phyloP scores from a whole-genome alignment of 371 early-diverging fungal genomes.

The Neoconidiobolus thromboides region DNA sequence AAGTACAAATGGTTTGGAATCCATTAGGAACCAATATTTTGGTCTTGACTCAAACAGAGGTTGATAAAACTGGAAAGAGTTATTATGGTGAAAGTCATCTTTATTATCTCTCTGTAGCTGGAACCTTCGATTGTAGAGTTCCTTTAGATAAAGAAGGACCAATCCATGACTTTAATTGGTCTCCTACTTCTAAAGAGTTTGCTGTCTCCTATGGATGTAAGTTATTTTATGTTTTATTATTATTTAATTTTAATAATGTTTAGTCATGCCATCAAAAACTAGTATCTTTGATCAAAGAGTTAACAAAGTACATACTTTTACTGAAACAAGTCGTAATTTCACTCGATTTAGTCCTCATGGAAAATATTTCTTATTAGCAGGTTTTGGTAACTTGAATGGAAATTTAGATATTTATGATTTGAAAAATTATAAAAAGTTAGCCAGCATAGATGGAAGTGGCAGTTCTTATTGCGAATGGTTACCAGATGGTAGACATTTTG shows the following conservation, averaged over 20 bases:
- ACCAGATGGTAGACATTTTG: constrained; percentile 75
- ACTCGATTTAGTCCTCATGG: constrained; percentile 82
- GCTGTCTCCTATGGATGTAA: constrained; percentile 78
- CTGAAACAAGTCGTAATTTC: constrained; percentile 66
- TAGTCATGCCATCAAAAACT: constrained; percentile 74
- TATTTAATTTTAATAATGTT: neutral
- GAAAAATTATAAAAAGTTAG: constrained; percentile 54
- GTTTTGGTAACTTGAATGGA: constrained; percentile 92
- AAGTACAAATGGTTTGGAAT: constrained; percentile 84
- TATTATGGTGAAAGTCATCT: constrained; percentile 95
- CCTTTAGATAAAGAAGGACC: constrained; percentile 73
- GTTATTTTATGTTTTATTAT: constrained; percentile 6
- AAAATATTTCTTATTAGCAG: constrained; percentile 62
- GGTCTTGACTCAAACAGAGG: constrained; percentile 82
- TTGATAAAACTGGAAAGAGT: constrained; percentile 82
- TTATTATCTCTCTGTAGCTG: constrained; percentile 75
- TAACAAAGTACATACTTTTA: constrained; percentile 63
- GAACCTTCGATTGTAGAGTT: constrained; percentile 85
- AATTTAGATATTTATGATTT: constrained; percentile 86
- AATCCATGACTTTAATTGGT: constrained; percentile 90
- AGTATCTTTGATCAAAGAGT: constrained; percentile 83
- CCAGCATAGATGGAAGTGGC: constrained; percentile 59
- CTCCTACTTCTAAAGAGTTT: constrained; percentile 86
- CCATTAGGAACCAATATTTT: constrained; percentile 73
- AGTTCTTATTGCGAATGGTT: constrained; percentile 76